Conservation (phyloP, 1,284 basidiomycete species). For the Lentinula novae-zelandiae region DNA sequence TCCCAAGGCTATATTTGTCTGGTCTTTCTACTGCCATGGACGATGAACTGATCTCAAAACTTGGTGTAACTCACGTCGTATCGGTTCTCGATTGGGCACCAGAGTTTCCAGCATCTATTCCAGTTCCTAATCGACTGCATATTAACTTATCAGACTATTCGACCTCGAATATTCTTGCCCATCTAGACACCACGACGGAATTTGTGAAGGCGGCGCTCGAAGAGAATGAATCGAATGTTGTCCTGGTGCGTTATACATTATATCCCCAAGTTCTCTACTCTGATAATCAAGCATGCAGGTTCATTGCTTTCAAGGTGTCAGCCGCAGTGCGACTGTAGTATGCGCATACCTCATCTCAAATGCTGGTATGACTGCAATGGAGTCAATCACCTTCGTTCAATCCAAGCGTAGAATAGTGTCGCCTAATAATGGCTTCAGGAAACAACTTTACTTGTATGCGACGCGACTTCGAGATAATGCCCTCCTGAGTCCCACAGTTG, state of each 20-base stretch:
- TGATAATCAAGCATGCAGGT: conserved; percentile 33
- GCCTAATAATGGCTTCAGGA: conserved; percentile 65
- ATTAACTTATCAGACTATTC: conserved; percentile 52
- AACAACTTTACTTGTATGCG: conserved; percentile 54
- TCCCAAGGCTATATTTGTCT: conserved; percentile 64
- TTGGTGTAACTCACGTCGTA: conserved; percentile 70
- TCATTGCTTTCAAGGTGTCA: conserved; percentile 82
- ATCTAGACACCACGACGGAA: conserved; percentile 58
- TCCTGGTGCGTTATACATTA: conserved; percentile 45
- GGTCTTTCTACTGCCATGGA: conserved; percentile 54
- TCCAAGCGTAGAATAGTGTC: conserved; percentile 53
- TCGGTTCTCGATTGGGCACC: conserved; percentile 53
- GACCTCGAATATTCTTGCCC: conserved; percentile 51
- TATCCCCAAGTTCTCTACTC: conserved; percentile 21
- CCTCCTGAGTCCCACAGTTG: conserved; percentile 24
- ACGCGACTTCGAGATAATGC: conserved; percentile 26
- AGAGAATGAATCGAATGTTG: conserved; percentile 49
- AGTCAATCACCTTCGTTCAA: conserved; percentile 55
- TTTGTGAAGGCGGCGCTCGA: conserved; percentile 59
- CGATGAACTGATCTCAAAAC: conserved; percentile 37
- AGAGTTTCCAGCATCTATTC: conserved; percentile 43
- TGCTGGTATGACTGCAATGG: conserved; percentile 46
- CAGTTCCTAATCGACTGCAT: conserved; percentile 43
- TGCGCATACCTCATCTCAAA: conserved; percentile 77
- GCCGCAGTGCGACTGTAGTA: conserved; percentile 77